Percentiles rank a stretch among this genome's conserved stretches.
Evolutionary conservation across 1,284 basidiomycete genomes (phyloP).

Genomic region (Cronartium quercuum): DNA sequence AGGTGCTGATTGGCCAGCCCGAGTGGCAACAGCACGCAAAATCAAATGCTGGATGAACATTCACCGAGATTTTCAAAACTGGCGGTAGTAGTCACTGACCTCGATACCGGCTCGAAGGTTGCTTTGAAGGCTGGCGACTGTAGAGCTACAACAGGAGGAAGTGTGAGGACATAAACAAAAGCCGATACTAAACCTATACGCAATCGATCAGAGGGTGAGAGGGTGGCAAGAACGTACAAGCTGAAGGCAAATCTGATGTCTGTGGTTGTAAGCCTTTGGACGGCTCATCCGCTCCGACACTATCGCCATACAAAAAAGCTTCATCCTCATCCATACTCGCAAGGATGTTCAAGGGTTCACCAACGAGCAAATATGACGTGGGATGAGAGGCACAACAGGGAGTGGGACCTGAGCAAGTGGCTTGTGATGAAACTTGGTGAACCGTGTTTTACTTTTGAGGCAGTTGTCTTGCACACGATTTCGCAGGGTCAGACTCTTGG

Average conservation of each 20-base stretch:
- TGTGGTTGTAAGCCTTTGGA: not conserved
- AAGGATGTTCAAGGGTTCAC: too few relatives aligned
- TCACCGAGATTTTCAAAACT: too few relatives aligned
- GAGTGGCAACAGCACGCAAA: not conserved
- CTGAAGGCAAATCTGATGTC: not conserved
- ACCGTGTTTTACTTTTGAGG: too few relatives aligned
- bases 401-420: too few relatives aligned
- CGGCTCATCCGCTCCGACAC: not conserved
- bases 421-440: too few relatives aligned
- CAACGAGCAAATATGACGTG: not conserved
- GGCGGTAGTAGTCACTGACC: not conserved
- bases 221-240: not conserved
- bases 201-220: not conserved
- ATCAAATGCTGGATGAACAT: too few relatives aligned
- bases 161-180: not conserved
- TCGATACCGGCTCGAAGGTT: not conserved
- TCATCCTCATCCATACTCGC: slow-evolving; percentile 35
- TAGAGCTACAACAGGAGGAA: not conserved
- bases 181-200: not conserved
- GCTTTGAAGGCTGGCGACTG: not conserved
- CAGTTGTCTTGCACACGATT: too few relatives aligned
- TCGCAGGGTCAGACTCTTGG: too few relatives aligned
- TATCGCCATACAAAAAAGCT: slow-evolving; percentile 34
- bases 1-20: too few relatives aligned
- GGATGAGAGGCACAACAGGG: not conserved